Evolutionary conservation across 2,329 filamentous ascomycete species (phyloP).

Genomic region (Aspergillus costaricaensis): DNA sequence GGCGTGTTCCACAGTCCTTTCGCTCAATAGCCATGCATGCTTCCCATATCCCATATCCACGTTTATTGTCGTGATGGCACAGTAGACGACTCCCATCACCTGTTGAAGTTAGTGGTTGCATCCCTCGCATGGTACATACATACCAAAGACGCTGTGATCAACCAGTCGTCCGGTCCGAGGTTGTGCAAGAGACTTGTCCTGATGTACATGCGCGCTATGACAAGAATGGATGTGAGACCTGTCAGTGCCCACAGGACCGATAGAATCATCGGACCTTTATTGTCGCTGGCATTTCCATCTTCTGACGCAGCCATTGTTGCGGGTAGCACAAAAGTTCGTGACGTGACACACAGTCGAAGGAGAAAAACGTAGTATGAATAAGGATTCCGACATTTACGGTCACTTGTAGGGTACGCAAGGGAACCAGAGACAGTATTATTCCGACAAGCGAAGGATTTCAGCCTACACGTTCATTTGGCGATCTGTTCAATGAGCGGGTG

Average conservation of each 20-base stretch:
- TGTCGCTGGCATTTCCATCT: slow-evolving; percentile 14
- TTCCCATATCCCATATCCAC: slow-evolving; percentile 44
- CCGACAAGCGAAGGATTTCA: no score
- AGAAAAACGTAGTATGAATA: background rate
- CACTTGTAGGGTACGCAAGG: background rate
- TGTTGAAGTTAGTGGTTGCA: background rate
- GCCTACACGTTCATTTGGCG: no score
- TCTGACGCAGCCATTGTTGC: background rate
- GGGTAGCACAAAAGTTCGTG: background rate
- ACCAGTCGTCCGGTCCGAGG: slow-evolving; percentile 41
- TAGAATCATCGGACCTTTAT: slow-evolving; percentile 42
- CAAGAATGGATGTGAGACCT: slow-evolving; percentile 33
- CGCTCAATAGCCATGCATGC: slow-evolving; percentile 37
- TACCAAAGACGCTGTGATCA: slow-evolving; percentile 40
- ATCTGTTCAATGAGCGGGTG: no score
- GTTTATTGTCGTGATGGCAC: slow-evolving; percentile 34
- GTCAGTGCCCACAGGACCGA: slow-evolving; percentile 35
- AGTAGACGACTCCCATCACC: slow-evolving; percentile 15
- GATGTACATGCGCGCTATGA: slow-evolving; percentile 37
- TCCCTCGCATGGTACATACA: background rate
- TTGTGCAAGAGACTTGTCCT: slow-evolving; percentile 33
- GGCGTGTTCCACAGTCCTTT: slow-evolving; percentile 30
- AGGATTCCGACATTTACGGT: background rate
- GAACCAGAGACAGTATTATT: no score
- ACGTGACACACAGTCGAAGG: background rate